These are phyloP conservation scores for Yamadazyma phyllophila DNA, from an alignment of 805 yeast genomes.

Conservation along the genomic window DNA sequence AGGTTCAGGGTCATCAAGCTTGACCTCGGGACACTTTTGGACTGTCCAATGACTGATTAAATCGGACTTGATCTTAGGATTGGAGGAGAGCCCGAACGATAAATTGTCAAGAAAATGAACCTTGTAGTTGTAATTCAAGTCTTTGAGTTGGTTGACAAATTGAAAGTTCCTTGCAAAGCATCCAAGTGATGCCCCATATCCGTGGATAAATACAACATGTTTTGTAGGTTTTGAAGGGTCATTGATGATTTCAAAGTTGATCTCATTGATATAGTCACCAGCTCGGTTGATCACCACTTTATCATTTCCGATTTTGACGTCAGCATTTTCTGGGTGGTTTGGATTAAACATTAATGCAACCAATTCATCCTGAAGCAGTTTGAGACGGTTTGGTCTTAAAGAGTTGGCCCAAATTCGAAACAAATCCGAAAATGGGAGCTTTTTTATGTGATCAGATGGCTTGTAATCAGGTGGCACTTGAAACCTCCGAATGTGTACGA, in stretches of 20 bases:
- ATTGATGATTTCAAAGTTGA: conserved; percentile 30
- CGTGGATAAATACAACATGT: conserved; percentile 53
- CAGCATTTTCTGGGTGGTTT: conserved; percentile 18
- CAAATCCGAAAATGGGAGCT: conserved; percentile 15
- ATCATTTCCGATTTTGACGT: conserved; percentile 18
- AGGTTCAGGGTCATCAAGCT: conserved; percentile 25
- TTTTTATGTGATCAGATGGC: conserved; percentile 12
- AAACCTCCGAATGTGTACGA: conserved; percentile 6
- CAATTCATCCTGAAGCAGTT: conserved; percentile 32
- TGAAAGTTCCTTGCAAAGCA: conserved; percentile 56
- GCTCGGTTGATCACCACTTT: conserved; percentile 22
- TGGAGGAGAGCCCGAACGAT: conserved; percentile 52
- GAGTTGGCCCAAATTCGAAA: conserved; percentile 23
- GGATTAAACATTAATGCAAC: conserved; percentile 29
- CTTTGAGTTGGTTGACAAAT: conserved; percentile 30
- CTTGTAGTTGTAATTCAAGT: conserved; percentile 35
- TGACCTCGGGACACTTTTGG: conserved; percentile 21
- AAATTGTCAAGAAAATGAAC: conserved; percentile 50
- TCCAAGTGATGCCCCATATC: conserved; percentile 56
- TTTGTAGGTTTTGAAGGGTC: conserved; percentile 23
- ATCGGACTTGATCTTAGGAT: conserved; percentile 32
- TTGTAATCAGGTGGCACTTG: conserved; percentile 17
- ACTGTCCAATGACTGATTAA: conserved; percentile 21
- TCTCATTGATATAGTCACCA: conserved; percentile 33
- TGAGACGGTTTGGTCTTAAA: conserved; percentile 23